phyloP scores from a whole-genome alignment of 1,139 yeast genomes.

The Taphrina populina region DNA sequence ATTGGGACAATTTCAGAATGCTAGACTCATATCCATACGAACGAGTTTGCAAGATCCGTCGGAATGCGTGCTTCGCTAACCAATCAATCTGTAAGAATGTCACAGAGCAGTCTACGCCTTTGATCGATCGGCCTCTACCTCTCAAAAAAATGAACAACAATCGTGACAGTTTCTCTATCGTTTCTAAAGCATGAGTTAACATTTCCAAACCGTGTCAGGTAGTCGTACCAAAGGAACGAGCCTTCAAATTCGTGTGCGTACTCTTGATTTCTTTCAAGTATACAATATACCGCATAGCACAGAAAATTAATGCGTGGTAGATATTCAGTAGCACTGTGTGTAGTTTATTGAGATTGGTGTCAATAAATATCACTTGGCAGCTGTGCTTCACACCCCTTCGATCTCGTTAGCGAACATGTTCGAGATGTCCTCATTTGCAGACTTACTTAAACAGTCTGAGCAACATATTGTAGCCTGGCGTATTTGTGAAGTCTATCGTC shows the following conservation, averaged over 20 bases:
- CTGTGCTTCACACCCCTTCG: slow-evolving; percentile 31
- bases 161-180: slow-evolving; percentile 1
- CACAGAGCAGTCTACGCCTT: neutral
- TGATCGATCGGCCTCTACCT: neutral
- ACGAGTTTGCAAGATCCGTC: slow-evolving; percentile 1
- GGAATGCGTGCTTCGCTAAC: slow-evolving; percentile 11
- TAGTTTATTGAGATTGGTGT: slow-evolving; percentile 35
- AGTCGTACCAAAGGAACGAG: slow-evolving; percentile 2
- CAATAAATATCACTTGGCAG: slow-evolving; percentile 34
- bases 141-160: slow-evolving; percentile 1
- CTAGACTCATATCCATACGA: slow-evolving; percentile 2
- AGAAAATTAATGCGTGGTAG: slow-evolving; percentile 37
- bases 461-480: slow-evolving; percentile 33
- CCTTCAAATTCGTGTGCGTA: neutral
- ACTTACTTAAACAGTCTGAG: slow-evolving; percentile 35
- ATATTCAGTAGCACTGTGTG: slow-evolving; percentile 37
- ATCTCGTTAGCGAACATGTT: too few relatives aligned
- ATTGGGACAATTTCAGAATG: neutral
- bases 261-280: slow-evolving; percentile 3
- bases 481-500: slow-evolving; percentile 34
- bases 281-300: slow-evolving; percentile 37
- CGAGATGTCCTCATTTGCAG: neutral
- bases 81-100: neutral
- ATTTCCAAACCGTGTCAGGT: neutral
- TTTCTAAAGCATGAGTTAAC: neutral